Evolutionary conservation across 371 early-diverging fungal species (phyloP).

Genomic region (Mucor circinelloides): DNA sequence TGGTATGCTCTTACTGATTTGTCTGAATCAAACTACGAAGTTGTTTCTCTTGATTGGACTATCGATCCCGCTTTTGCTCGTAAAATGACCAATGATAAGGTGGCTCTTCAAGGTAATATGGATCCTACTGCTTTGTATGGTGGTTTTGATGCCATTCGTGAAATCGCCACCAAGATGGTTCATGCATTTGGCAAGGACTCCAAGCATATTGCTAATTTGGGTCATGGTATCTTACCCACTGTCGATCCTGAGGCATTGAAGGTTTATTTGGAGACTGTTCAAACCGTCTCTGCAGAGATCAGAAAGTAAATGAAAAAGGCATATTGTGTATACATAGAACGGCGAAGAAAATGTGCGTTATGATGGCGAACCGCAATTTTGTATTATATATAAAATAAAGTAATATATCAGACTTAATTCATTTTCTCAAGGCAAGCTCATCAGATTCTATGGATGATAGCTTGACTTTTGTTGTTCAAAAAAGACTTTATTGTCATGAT

Average conservation of each 20-base stretch:
- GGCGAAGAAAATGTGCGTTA: background rate
- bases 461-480: background rate
- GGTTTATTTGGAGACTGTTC: slow-evolving; percentile 73
- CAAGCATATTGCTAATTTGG: slow-evolving; percentile 92
- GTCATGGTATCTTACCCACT: slow-evolving; percentile 91
- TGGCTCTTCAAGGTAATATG: slow-evolving; percentile 95
- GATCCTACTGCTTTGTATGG: slow-evolving; percentile 89
- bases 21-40: slow-evolving; percentile 74
- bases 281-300: slow-evolving; percentile 53
- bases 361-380: background rate
- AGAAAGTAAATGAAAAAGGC: slow-evolving; percentile 23
- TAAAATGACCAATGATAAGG: slow-evolving; percentile 57
- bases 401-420: background rate
- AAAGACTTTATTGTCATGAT: background rate
- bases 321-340: background rate
- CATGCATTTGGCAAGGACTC: slow-evolving; percentile 73
- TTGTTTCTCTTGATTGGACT: slow-evolving; percentile 92
- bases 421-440: background rate
- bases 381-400: background rate
- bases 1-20: slow-evolving; percentile 83
- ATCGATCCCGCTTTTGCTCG: slow-evolving; percentile 77
- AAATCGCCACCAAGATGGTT: slow-evolving; percentile 81
- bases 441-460: background rate
- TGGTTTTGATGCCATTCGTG: slow-evolving; percentile 71
- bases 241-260: slow-evolving; percentile 76